phyloP scores from a whole-genome alignment of 345 rosid genomes.

The Camelina sativa region DNA sequence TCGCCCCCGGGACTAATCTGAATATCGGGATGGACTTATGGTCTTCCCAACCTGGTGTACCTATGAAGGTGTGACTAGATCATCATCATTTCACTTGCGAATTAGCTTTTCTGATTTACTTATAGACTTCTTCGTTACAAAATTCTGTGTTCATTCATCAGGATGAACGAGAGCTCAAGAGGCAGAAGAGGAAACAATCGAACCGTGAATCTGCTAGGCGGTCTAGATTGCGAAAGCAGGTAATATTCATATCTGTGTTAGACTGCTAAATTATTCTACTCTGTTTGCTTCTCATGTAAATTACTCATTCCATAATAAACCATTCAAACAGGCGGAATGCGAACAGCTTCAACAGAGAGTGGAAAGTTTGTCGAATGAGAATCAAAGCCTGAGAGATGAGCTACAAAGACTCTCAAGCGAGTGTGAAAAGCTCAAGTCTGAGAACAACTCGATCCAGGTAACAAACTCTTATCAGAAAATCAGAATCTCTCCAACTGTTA shows the following conservation, averaged over 20 bases:
- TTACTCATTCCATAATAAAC: background rate
- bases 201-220: constrained; percentile 97
- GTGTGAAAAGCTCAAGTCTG: constrained; percentile 85
- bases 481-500: background rate
- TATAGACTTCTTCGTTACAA: background rate
- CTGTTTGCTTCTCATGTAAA: constrained; percentile 22
- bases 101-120: constrained; percentile 7
- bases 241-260: constrained; percentile 15
- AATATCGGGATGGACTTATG: constrained; percentile 95
- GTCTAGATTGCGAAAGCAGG: constrained; percentile 98
- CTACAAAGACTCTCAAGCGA: constrained; percentile 79
- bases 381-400: constrained; percentile 72
- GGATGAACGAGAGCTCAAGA: constrained; percentile 95
- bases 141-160: constrained; percentile 40
- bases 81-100: constrained; percentile 43
- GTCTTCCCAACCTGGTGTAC: constrained; percentile 68
- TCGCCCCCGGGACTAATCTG: constrained; percentile 71
- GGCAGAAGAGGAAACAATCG: constrained; percentile 96
- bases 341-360: constrained; percentile 89
- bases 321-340: constrained; percentile 71
- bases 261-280: background rate
- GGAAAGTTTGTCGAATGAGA: constrained; percentile 67
- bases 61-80: constrained; percentile 61
- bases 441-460: constrained; percentile 85
- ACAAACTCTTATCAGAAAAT: background rate